Evolutionary conservation across 371 early-diverging fungal genomes (phyloP), one percentile per base, ranked within the genome.

Genomic region (Coemansia sp.): DNA sequence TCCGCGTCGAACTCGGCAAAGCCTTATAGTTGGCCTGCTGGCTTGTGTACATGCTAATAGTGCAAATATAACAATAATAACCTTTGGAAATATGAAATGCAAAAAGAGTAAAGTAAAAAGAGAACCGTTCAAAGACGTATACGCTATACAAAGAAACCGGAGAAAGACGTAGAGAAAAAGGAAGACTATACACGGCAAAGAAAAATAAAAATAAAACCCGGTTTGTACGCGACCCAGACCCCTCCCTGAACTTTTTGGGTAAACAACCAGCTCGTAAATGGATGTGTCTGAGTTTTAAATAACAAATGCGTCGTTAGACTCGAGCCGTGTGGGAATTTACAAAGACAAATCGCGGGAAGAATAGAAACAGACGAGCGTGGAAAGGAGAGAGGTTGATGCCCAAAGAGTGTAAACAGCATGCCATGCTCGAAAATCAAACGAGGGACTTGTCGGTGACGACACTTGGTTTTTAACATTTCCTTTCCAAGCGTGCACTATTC

Each of bases 1-100:
- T 77, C 40, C 78, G 68, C 9, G 78, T 77, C 6, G 78, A 77
- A 54, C 64, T 77, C 20, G 78, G 78, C 37, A 77, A 40, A 12
- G 65, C 64, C 56, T 62, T 65, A 63, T 73, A 68, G 62, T 44
- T 64, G 16, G 68, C 53, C 62, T 68, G 69, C 58, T 72, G 68
- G 51, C 68, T 64, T 42, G 68, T 68, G 68, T 75, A 65, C 77
- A 75, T 75, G 30, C 18, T 23, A 25, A 30, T 21, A 18, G 28
- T 28, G 61, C 40, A 64, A 61, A 56, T 28, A n/a, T n/a, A 58
- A 58, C 12, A 28, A 7, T 58, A 59, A 40, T n/a, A 56, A 33
- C 8, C 25, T 58, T 30, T 16, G 37, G 37, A 18, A 25, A 23
- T 53, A 26, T 23, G 40, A 37, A 51, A 53, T 50, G 26, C 25